phyloP scores from a whole-genome alignment of 306 rosid genomes.

The Oxytropis ochrocephala region DNA sequence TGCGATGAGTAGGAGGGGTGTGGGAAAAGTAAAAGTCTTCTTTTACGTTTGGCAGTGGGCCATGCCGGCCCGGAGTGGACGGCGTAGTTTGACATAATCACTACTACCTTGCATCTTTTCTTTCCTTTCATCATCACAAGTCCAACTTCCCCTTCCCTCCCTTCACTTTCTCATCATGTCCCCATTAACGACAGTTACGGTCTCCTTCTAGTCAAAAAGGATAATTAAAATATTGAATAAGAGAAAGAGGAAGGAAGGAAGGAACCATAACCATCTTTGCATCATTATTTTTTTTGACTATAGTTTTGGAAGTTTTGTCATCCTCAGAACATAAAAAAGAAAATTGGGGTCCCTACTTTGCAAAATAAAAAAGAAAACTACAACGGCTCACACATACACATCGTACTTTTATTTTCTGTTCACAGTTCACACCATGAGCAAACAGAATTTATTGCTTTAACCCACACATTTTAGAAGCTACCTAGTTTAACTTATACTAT shows the following conservation, averaged over 20 bases:
- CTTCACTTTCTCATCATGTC: conserved; percentile 33
- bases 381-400: neutral
- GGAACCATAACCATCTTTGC: conserved; percentile 22
- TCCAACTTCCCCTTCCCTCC: conserved; percentile 35
- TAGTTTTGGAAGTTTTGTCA: conserved; percentile 26
- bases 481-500: neutral
- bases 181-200: conserved; percentile 34
- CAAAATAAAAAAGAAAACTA: neutral
- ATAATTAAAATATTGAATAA: conserved; percentile 26
- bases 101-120: conserved; percentile 1
- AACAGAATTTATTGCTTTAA: neutral
- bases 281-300: conserved; percentile 37
- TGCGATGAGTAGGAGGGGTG: too few relatives aligned
- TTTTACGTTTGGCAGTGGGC: too few relatives aligned
- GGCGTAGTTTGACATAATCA: too few relatives aligned
- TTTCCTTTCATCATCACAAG: conserved; percentile 50
- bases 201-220: conserved; percentile 47
- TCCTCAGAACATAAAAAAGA: neutral
- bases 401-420: neutral
- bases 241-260: conserved; percentile 7
- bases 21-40: too few relatives aligned
- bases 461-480: neutral
- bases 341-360: conserved; percentile 23
- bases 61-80: too few relatives aligned
- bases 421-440: neutral